These are phyloP conservation scores for Pontederia crassipes DNA, from an alignment of 176 grass and related monocot species.

Conservation along the genomic window DNA sequence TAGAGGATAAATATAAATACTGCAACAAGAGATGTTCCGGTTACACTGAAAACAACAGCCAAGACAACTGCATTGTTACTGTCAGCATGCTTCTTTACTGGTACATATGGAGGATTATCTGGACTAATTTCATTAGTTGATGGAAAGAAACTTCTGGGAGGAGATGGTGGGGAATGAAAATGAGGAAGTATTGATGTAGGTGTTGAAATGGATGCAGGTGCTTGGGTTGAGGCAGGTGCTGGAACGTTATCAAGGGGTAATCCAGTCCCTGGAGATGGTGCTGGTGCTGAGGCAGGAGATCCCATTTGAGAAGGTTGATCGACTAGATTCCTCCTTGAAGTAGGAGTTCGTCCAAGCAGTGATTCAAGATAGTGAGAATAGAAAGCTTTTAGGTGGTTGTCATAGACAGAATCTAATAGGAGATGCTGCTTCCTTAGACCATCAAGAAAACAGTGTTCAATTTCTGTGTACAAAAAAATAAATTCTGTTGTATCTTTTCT, in stretches of 20 bases:
- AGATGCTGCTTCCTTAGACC: slow-evolving; percentile 42
- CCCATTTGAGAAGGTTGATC: slow-evolving; percentile 16
- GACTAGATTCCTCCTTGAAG: slow-evolving; percentile 26
- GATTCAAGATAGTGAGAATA: slow-evolving; percentile 29
- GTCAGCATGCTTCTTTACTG: slow-evolving; percentile 3
- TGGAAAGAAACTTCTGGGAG: not conserved
- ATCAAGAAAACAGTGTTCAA: slow-evolving; percentile 27
- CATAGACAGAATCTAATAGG: slow-evolving; percentile 7
- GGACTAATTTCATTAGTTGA: slow-evolving; percentile 4
- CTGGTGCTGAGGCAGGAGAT: too few species aligned
- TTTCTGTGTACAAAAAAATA: slow-evolving; percentile 27
- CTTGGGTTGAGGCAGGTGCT: too few species aligned
- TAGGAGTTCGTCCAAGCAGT: slow-evolving; percentile 6
- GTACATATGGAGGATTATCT: slow-evolving; percentile 2
- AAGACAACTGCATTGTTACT: slow-evolving; percentile 7
- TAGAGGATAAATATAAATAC: slow-evolving; percentile 32
- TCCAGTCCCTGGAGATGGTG: too few species aligned
- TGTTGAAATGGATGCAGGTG: too few species aligned
- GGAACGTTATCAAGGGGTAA: too few species aligned
- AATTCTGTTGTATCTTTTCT: too few species aligned
- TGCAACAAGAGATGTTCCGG: slow-evolving; percentile 24
- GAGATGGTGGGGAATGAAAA: too few species aligned
- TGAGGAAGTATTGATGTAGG: too few species aligned
- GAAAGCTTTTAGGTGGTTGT: slow-evolving; percentile 9
- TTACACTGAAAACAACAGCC: slow-evolving; percentile 26